A percentile compares a stretch with the other conserved stretches of the same genome.
Evolutionary conservation across 2,329 filamentous ascomycete genomes (phyloP).

Genomic region (Aureobasidium vineae): DNA sequence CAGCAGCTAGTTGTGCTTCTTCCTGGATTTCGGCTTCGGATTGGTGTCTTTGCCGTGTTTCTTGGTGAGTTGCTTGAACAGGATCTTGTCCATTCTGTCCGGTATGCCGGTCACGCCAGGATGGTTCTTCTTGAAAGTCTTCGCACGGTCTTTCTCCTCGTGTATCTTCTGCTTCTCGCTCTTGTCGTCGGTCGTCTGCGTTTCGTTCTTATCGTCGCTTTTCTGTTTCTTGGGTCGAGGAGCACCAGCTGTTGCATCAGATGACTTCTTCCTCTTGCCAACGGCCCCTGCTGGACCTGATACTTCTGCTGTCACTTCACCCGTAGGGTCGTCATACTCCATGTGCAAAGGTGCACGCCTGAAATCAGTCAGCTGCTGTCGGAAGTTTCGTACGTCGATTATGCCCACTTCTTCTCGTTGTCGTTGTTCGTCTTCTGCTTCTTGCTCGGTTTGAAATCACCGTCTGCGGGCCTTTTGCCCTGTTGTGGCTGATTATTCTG

Average conservation of each 20-base stretch:
- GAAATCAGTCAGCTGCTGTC: not conserved
- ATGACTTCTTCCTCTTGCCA: conserved; percentile 13
- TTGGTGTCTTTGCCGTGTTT: conserved; percentile 15
- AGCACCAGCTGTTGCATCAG: conserved; percentile 4
- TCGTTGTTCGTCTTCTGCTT: conserved; percentile 17
- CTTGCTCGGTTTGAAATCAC: conserved; percentile 19
- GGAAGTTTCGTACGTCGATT: not conserved
- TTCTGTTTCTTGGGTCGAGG: not conserved
- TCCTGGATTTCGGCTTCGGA: not conserved
- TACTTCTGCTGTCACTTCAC: not conserved
- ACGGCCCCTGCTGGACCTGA: conserved; percentile 16
- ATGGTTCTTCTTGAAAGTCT: conserved; percentile 21
- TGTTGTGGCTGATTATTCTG: conserved; percentile 21
- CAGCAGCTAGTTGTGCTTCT: not conserved
- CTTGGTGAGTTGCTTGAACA: conserved; percentile 15
- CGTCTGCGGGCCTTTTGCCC: conserved; percentile 15
- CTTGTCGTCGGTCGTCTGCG: not conserved
- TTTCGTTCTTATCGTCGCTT: not conserved
- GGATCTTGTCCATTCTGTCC: conserved; percentile 12
- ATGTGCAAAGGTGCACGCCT: conserved; percentile 19
- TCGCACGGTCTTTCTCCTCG: conserved; percentile 13
- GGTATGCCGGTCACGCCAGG: conserved; percentile 11
- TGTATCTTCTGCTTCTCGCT: conserved; percentile 8
- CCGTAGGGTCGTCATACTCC: not conserved
- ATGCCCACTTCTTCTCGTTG: not conserved